Base-by-base conservation (phyloP, 2,329 filamentous ascomycete species). In the Calonectria crousiana region DNA sequence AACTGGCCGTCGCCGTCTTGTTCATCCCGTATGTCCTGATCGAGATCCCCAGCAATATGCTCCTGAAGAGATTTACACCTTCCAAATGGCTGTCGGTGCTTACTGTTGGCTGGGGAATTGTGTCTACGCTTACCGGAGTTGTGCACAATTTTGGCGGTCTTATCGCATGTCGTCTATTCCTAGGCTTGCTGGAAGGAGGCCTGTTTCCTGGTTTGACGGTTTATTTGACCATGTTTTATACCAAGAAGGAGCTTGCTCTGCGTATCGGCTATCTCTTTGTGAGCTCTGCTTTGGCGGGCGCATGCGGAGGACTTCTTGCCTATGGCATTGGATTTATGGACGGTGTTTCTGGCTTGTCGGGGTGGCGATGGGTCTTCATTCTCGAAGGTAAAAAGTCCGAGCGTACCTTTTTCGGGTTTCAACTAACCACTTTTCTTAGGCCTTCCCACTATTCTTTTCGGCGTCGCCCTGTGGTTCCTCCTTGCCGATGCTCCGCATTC, bases 351-450 rank as follows among this genome's bases (percentile, higher is more conserved):
- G 76, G 76, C 9, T 26, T 71, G 38, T 36, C 53, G 18, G 76
- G 74, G 3, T 85, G 88, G 65, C 82, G 92, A 1, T 95, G 93
- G 93, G 85, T 93, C 32, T 94, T 93, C 92, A 93, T 95, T 73
- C 88, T 94, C 85, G 68, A 74, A 58, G 69, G 69, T 72, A 72
- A 51, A 13, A 13, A 28, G 14, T 28, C 9, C 14, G 23, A 18
- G 34, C 26, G 8, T 5, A 8, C 34, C 23, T 9, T 23, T 11
- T 30, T 8, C 34, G 26, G 3, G 16, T 41, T 26, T 16, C 28
- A 16, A 28, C 62, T 44, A 32, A 34, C 20, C 20, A 10, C 89
- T 89, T 64, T 79, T 90, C 26, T 79, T 84, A 51, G 81, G 81
- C 1, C 72, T 75, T 32, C 73, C 73, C 9, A 75, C 73, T 18